Conservation (phyloP, 306 rosid species). For the Alnus rubra region DNA sequence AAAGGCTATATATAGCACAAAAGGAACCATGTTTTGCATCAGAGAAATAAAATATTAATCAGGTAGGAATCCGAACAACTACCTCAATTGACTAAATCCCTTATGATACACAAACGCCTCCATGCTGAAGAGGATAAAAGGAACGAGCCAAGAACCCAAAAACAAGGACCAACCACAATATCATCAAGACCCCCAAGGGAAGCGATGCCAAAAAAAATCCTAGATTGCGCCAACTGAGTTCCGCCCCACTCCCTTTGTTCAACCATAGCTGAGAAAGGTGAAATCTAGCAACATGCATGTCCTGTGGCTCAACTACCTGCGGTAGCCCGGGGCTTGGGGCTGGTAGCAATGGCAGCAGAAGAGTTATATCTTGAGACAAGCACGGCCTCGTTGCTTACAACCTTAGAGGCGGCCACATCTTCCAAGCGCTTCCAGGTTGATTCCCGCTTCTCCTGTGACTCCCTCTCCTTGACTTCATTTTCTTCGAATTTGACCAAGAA, state of each 20-base stretch:
- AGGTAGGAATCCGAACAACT: slow-evolving; percentile 28
- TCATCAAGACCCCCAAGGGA: slow-evolving; percentile 27
- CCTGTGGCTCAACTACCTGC: slow-evolving; percentile 26
- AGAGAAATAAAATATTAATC: slow-evolving; percentile 29
- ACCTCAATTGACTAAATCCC: slow-evolving; percentile 36
- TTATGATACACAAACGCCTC: slow-evolving; percentile 42
- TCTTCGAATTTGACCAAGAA: slow-evolving; percentile 51
- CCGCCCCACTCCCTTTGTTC: slow-evolving; percentile 13
- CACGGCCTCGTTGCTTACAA: slow-evolving; percentile 46
- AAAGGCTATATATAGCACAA: slow-evolving; percentile 8
- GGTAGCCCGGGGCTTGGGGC: slow-evolving; percentile 35
- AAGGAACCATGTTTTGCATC: slow-evolving; percentile 21
- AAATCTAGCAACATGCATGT: slow-evolving; percentile 18
- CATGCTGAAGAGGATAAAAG: slow-evolving; percentile 29
- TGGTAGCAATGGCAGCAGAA: slow-evolving; percentile 39
- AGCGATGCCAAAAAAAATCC: background rate
- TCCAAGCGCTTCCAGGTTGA: slow-evolving; percentile 60
- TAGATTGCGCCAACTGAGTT: slow-evolving; percentile 7
- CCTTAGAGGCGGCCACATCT: slow-evolving; percentile 51
- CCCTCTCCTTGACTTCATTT: slow-evolving; percentile 51
- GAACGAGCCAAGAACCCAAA: slow-evolving; percentile 25
- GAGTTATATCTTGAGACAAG: slow-evolving; percentile 48
- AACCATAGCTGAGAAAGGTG: background rate
- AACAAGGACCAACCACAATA: slow-evolving; percentile 21
- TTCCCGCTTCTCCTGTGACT: slow-evolving; percentile 53